Base-by-base conservation (phyloP, 306 rosid species). In the Albizia julibrissin region DNA sequence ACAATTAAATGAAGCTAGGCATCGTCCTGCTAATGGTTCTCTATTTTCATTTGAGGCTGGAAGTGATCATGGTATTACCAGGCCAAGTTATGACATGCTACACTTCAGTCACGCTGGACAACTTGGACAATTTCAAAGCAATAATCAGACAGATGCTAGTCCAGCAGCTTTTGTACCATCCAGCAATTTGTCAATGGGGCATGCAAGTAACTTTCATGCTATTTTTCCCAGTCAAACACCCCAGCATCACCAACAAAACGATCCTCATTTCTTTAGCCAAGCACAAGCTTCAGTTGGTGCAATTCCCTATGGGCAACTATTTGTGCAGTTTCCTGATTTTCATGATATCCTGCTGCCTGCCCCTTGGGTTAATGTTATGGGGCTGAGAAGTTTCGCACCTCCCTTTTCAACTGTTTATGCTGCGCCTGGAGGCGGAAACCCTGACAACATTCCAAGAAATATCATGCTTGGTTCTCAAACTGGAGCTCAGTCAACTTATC, bases 81-180 rank as follows among this genome's bases (percentile, higher is more conserved):
- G 50, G 26, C 29, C 74, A 74, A 3, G 34, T 80, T 72, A 61
- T 64, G 40, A 54, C 37, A 4, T 61, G 73, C 83, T 8, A 34
- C 66, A 8, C 13, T 61, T 40, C 4, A 46, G 39, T 73, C 67
- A 42, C 21, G 58, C 74, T 42, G 18, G 65, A 58, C 73, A 76
- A 69, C 18, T 21, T n/a, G 56, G 64, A 37, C 18, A 26, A 9
- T 59, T 43, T 18, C 78, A 59, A 19, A 47, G 73, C 42, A 52
- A 68, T 69, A 65, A 22, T 10, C 70, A 66, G 10, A 72, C 73
- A 66, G 76, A 69, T 62, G 79, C 79, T 33, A 73, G 65, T 73
- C 8, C 72, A 24, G 19, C 34, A 73, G 68, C 59, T 24, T 22
- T 64, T 61, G 14, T 62, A 46, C 66, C 66, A 34, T 16, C 52